phyloP scores from a whole-genome alignment of 345 rosid species.

The Rhodamnia rubescens region DNA sequence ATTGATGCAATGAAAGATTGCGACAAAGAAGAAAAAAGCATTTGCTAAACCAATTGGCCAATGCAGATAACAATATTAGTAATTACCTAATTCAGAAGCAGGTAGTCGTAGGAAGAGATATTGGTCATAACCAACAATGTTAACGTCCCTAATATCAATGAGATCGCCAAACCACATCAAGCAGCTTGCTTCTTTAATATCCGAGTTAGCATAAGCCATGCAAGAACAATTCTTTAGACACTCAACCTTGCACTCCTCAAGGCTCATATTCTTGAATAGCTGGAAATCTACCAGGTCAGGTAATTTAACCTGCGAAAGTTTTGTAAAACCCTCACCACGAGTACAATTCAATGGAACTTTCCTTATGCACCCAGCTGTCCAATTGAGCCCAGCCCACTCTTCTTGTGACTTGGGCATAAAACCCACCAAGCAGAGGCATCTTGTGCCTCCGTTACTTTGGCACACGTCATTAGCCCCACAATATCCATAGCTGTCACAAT shows the following conservation, averaged over 20 bases:
- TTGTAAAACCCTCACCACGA: not conserved
- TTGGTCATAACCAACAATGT: not conserved
- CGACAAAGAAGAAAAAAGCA: no score
- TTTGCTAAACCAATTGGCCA: no score
- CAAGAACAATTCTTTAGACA: slow-evolving; percentile 25
- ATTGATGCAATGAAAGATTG: no score
- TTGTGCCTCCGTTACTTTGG: not conserved
- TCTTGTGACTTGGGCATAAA: slow-evolving; percentile 14
- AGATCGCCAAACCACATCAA: slow-evolving; percentile 11
- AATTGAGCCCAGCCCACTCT: slow-evolving; percentile 18
- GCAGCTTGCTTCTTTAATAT: slow-evolving; percentile 12
- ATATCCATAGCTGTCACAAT: not conserved
- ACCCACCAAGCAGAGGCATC: slow-evolving; percentile 18
- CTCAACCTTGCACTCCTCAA: slow-evolving; percentile 2
- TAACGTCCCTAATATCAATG: not conserved
- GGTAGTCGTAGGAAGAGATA: not conserved
- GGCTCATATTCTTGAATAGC: slow-evolving; percentile 5
- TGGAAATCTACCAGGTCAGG: slow-evolving; percentile 11
- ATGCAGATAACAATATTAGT: no score
- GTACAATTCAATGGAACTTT: not conserved
- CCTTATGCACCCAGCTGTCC: slow-evolving; percentile 1
- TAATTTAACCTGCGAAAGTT: not conserved
- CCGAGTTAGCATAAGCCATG: slow-evolving; percentile 11
- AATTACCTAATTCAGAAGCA: not conserved
- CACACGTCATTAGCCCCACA: not conserved